A percentile compares a stretch with the other conserved stretches of the same genome.
Conservation (phyloP, 345 rosid genomes). For the Corchorus capsularis region DNA sequence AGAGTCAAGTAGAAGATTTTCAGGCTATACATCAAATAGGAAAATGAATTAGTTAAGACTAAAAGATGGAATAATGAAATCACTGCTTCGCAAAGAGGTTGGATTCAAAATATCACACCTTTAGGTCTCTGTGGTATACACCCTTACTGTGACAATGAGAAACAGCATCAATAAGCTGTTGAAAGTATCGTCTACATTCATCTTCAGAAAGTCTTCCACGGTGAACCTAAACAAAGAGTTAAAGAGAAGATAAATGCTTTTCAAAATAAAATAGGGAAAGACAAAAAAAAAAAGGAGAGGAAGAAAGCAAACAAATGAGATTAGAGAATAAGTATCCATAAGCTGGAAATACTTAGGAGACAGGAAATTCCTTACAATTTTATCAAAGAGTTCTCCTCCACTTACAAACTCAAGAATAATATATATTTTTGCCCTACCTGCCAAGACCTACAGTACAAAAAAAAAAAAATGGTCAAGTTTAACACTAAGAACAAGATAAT, state of each 20-base stretch:
- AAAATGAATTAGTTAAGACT: slow-evolving; percentile 20
- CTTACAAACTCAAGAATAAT: slow-evolving; percentile 89
- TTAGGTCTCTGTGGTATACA: slow-evolving; percentile 91
- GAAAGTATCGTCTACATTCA: slow-evolving; percentile 80
- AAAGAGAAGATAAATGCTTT: slow-evolving; percentile 9
- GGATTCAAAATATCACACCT: slow-evolving; percentile 45
- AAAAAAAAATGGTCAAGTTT: background rate
- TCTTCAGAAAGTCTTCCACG: slow-evolving; percentile 67
- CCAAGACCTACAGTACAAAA: slow-evolving; percentile 56
- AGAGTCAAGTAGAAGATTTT: slow-evolving; percentile 72
- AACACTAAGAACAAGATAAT: background rate
- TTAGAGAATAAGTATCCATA: slow-evolving; percentile 2
- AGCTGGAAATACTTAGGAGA: background rate
- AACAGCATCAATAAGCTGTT: slow-evolving; percentile 91
- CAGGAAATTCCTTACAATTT: slow-evolving; percentile 58
- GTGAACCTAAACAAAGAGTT: slow-evolving; percentile 52
- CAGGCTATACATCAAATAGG: slow-evolving; percentile 47
- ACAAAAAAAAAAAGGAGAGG: background rate
- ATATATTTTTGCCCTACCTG: slow-evolving; percentile 73
- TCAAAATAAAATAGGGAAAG: background rate
- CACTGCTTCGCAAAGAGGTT: slow-evolving; percentile 14
- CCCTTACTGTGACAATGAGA: slow-evolving; percentile 86
- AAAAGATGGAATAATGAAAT: slow-evolving; percentile 20
- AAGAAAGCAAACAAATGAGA: background rate
- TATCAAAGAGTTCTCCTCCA: slow-evolving; percentile 87